phyloP scores from a whole-genome alignment of 108 stramenopile genomes.

The Cyclotella choctawhatcheeana region DNA sequence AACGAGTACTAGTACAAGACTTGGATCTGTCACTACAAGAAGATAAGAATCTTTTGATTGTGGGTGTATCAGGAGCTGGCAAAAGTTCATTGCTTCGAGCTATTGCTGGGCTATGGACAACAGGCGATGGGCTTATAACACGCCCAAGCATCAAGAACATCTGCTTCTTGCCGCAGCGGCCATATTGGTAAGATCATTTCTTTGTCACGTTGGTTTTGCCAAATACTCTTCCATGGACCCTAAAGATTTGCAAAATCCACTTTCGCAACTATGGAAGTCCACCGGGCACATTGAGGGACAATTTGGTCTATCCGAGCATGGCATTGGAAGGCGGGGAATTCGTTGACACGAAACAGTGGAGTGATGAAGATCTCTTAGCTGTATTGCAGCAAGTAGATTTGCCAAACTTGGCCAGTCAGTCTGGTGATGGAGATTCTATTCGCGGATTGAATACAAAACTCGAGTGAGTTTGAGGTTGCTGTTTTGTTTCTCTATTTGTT shows the following conservation, averaged over 20 bases:
- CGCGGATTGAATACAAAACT: conserved; percentile 50
- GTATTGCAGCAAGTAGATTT: conserved; percentile 54
- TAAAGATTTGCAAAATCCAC: not conserved
- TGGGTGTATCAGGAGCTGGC: conserved; percentile 68
- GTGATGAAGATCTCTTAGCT: conserved; percentile 38
- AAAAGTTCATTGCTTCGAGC: conserved; percentile 70
- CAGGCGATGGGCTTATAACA: conserved; percentile 69
- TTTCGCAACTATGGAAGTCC: conserved; percentile 38
- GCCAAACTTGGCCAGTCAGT: conserved; percentile 44
- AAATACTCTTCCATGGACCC: conserved; percentile 9
- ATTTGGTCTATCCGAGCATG: conserved; percentile 73
- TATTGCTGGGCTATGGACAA: conserved; percentile 84
- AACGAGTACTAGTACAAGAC: conserved; percentile 52
- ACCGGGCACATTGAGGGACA: conserved; percentile 77
- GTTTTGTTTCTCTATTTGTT: not conserved
- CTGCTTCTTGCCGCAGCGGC: conserved; percentile 87
- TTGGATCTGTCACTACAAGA: conserved; percentile 50
- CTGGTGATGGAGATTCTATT: conserved; percentile 55
- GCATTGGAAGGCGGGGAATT: conserved; percentile 5
- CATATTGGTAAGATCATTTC: conserved; percentile 24
- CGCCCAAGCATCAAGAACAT: conserved; percentile 66
- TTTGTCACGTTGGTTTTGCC: not conserved
- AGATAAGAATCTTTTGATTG: conserved; percentile 69
- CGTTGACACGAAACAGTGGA: conserved; percentile 28
- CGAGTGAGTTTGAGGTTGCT: conserved; percentile 64